Percentiles rank a stretch among this genome's conserved stretches.
Evolutionary conservation across 75 land plant genomes (phyloP).

Genomic region (Cunninghamia lanceolata): DNA sequence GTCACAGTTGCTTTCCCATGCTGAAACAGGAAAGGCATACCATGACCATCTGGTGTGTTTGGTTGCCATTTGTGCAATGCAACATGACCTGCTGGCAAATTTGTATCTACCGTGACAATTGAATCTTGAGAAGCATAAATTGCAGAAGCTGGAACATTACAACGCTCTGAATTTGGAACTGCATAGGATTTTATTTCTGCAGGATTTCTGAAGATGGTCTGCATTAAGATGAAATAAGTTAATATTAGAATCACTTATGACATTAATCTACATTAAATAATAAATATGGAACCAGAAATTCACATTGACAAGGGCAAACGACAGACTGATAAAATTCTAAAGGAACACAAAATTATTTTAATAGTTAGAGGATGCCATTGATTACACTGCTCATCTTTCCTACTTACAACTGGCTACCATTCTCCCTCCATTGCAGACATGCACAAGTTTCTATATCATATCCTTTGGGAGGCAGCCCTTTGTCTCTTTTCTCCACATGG

Average conservation of each 20-base stretch:
- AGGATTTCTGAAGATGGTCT: constrained; percentile 98
- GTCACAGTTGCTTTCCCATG: constrained; percentile 66
- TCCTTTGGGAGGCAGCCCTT: background rate
- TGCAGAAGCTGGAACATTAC: constrained; percentile 95
- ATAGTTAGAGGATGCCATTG: background rate
- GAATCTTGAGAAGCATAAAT: constrained; percentile 79
- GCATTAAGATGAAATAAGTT: constrained; percentile 11
- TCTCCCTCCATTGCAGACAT: background rate
- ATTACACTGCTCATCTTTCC: background rate
- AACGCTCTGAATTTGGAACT: constrained; percentile 74
- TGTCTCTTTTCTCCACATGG: background rate
- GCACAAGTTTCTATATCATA: background rate
- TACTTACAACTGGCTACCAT: background rate
- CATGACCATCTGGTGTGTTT: constrained; percentile 95
- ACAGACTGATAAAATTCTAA: background rate
- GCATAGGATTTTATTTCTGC: constrained; percentile 60
- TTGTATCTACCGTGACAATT: constrained; percentile 62
- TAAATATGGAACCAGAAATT: background rate
- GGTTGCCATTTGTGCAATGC: constrained; percentile 98
- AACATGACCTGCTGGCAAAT: constrained; percentile 78
- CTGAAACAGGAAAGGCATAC: constrained; percentile 92
- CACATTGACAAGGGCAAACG: background rate
- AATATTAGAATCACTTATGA: background rate
- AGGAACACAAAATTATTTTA: background rate
- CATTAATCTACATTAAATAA: background rate